Conservation (phyloP, 192 early-diverging fungal genomes). For the Backusella luteola region DNA sequence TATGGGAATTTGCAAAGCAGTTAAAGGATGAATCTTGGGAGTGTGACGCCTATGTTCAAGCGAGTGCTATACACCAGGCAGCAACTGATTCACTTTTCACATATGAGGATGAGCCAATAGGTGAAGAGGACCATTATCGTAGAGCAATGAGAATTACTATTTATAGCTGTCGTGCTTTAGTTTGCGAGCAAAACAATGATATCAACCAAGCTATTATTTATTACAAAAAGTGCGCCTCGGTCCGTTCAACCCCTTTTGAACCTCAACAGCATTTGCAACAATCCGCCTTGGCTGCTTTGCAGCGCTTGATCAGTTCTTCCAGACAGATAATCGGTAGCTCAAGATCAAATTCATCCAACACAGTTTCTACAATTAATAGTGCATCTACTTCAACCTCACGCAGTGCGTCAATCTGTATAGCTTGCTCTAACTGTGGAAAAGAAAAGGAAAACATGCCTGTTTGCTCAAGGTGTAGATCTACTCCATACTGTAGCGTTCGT, state of each 20-base stretch:
- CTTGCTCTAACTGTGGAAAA: constrained; percentile 7
- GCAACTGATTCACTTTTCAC: neutral
- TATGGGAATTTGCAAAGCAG: constrained; percentile 19
- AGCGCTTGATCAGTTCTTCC: neutral
- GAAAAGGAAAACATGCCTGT: constrained; percentile 20
- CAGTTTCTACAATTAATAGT: neutral
- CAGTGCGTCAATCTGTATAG: neutral
- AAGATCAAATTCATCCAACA: neutral
- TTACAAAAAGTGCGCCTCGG: constrained; percentile 8
- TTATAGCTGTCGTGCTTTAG: constrained; percentile 9
- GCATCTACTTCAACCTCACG: neutral
- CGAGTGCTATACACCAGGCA: neutral
- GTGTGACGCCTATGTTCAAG: neutral
- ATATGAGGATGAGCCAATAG: neutral
- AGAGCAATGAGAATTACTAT: constrained; percentile 7
- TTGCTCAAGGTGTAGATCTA: constrained; percentile 14
- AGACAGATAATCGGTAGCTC: neutral
- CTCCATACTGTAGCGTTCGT: constrained; percentile 5
- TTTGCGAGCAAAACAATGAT: neutral
- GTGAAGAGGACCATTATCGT: neutral
- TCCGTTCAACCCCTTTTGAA: constrained; percentile 1
- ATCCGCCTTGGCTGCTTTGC: constrained; percentile 1
- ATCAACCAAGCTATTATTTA: constrained; percentile 1
- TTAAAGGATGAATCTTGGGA: constrained; percentile 12
- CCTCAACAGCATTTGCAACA: constrained; percentile 13